Evolutionary conservation across 768 basidiomycete genomes (phyloP).

Genomic region (Rhodotorula kratochvilovae): DNA sequence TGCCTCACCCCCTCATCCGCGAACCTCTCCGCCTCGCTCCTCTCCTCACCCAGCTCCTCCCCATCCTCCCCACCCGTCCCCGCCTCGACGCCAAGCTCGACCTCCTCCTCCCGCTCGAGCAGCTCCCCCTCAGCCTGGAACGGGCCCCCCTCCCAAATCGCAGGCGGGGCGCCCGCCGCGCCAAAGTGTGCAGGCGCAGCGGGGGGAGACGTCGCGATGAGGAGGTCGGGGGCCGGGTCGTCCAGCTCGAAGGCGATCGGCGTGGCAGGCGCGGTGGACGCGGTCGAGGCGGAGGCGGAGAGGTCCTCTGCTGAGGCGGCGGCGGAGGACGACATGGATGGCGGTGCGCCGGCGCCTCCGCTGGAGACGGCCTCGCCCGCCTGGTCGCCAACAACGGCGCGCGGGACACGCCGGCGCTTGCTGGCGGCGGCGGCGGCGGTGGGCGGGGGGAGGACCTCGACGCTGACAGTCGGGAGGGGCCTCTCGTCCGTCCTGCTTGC

Average conservation of each 20-base stretch:
- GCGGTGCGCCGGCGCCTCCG: too few relatives aligned
- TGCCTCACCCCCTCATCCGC: constrained; percentile 6
- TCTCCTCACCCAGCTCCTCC: not conserved
- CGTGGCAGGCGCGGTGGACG: not conserved
- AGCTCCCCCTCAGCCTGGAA: not conserved
- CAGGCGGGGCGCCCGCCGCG: not conserved
- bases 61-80: not conserved
- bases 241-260: not conserved
- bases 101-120: not conserved
- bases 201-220: constrained; percentile 4
- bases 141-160: constrained; percentile 3
- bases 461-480: not conserved
- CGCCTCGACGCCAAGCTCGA: not conserved
- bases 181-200: constrained; percentile 9
- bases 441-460: constrained; percentile 6
- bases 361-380: too few relatives aligned
- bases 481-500: not conserved
- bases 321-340: not conserved
- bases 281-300: not conserved
- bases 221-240: constrained; percentile 2
- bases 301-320: not conserved
- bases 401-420: not conserved
- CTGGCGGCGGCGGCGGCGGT: not conserved
- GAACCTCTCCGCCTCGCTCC: not conserved
- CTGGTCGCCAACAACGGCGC: too few relatives aligned